A percentile compares a stretch with the other conserved stretches of the same genome.
Conservation (phyloP, 2,329 filamentous ascomycete species). For the Penicillium brasilianum region DNA sequence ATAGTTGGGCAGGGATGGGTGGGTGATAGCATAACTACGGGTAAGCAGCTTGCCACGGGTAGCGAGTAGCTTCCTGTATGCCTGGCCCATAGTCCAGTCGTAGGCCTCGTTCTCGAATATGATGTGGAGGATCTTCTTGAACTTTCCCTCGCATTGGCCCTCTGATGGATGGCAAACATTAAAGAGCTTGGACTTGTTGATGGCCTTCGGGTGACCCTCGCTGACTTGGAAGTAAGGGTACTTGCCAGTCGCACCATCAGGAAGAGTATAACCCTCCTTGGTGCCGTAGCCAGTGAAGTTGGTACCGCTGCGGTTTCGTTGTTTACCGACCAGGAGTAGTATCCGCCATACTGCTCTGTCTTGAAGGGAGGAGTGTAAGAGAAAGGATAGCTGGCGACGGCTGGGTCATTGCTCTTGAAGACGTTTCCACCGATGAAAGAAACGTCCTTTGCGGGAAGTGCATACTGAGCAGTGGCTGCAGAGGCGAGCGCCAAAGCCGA, state of each 20-base stretch:
- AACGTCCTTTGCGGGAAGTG: neutral
- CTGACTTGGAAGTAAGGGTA: constrained; percentile 7
- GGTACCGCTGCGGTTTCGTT: constrained; percentile 14
- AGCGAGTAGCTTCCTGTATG: constrained; percentile 25
- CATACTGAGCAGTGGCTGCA: constrained; percentile 5
- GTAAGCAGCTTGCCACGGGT: constrained; percentile 19
- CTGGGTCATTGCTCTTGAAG: constrained; percentile 1
- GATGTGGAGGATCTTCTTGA: constrained; percentile 22
- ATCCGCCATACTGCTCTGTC: constrained; percentile 14
- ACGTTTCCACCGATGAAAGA: constrained; percentile 8
- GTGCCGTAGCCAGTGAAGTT: constrained; percentile 18
- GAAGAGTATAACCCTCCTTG: constrained; percentile 7
- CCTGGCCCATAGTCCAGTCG: constrained; percentile 19
- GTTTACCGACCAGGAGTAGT: constrained; percentile 19
- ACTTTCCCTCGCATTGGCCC: constrained; percentile 9
- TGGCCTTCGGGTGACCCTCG: constrained; percentile 6
- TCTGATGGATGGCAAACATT: neutral
- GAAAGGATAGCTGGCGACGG: constrained; percentile 1
- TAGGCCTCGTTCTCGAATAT: constrained; percentile 24
- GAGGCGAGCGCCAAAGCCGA: constrained; percentile 2
- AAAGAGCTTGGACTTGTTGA: constrained; percentile 1
- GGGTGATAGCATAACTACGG: constrained; percentile 17
- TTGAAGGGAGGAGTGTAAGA: constrained; percentile 11
- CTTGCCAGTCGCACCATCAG: neutral
- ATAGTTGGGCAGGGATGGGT: constrained; percentile 25